Base-by-base conservation (phyloP, 2,329 filamentous ascomycete genomes). In the Fusarium sp. region DNA sequence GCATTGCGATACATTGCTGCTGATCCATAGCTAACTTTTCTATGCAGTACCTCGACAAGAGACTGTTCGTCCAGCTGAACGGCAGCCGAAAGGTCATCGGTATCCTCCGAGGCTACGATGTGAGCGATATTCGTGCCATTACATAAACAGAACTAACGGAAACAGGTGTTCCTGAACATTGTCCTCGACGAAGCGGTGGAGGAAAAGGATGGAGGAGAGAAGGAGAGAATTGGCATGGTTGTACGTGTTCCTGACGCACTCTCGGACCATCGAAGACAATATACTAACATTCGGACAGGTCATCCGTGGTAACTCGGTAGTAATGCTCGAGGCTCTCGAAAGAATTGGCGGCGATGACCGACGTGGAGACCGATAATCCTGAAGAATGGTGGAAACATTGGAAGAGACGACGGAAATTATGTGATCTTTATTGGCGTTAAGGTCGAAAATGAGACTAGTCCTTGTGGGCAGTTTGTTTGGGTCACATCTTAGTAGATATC, bases 81-180 rank as follows among this genome's bases (percentile, higher is more conserved):
- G 96, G 96, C 80, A 97, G 95, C 83, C 93, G 96, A 82, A 98
- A 97, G 85, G 95, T 99, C 71, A 94, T 97, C 82, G 96, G 97
- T 62, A 90, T 97, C 57, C 89, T 99, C 65, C 92, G 96, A 74
- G 96, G 96, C 68, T 99, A 98, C 84, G 96, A 99, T 91, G 96
- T 98, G 85, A 75, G 92, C 79, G 53, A 42, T 45, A 5, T 6
- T 16, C 4, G 7, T 18, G 30, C 12, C 13, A 11, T 22, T 26
- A 5, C 6, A 31, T 13, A 24, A 22, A 18, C 31, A n/a, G 9
- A 28, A 42, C 75, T 78, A 61, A 77, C 47, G 20, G 28, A 35
- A 62, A 16, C 51, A 98, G 95, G 95, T 98, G 71, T 99, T 98
- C 86, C 87, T 99, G 80, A 99, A 99, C 85, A 95, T 99, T 80